phyloP scores from a whole-genome alignment of 164 flowering plant genomes.

The Tinospora cordifolia region DNA sequence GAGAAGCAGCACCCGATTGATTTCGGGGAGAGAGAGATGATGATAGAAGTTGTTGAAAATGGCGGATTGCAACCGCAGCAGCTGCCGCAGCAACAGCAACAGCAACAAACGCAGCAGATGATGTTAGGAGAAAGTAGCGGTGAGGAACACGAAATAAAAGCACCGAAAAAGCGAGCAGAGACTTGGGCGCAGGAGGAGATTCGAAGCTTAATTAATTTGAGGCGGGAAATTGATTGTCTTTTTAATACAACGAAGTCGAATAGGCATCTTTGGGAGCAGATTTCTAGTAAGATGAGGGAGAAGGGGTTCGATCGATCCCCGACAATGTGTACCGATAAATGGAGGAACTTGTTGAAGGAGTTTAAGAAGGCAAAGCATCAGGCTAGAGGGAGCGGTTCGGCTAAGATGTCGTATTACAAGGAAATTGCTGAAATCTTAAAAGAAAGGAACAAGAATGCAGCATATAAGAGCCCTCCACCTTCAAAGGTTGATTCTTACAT shows the following conservation, averaged over 20 bases:
- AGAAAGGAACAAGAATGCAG: constrained; percentile 49
- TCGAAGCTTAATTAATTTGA: constrained; percentile 44
- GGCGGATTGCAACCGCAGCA: constrained; percentile 22
- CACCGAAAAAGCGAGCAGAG: constrained; percentile 87
- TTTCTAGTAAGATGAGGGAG: constrained; percentile 76
- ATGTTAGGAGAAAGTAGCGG: constrained; percentile 51
- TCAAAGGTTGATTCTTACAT: constrained; percentile 65
- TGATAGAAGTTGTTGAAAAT: constrained; percentile 49
- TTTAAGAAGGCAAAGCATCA: constrained; percentile 75
- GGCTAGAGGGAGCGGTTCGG: constrained; percentile 48
- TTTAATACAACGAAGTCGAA: constrained; percentile 88
- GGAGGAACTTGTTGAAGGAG: constrained; percentile 92
- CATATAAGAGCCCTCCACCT: constrained; percentile 40
- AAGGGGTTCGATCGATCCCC: constrained; percentile 83
- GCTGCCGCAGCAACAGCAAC: constrained; percentile 30
- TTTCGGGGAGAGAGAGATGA: constrained; percentile 50
- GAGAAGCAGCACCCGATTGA: constrained; percentile 55
- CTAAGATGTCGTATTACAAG: constrained; percentile 76
- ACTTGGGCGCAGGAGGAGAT: constrained; percentile 94
- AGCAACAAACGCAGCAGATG: constrained; percentile 37
- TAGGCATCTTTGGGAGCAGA: constrained; percentile 90
- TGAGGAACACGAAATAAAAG: constrained; percentile 54
- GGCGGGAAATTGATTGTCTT: constrained; percentile 61
- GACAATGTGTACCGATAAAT: constrained; percentile 92
- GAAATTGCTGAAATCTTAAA: constrained; percentile 75